phyloP scores from a whole-genome alignment of 164 flowering plant genomes.

The Umbilicus rupestris region DNA sequence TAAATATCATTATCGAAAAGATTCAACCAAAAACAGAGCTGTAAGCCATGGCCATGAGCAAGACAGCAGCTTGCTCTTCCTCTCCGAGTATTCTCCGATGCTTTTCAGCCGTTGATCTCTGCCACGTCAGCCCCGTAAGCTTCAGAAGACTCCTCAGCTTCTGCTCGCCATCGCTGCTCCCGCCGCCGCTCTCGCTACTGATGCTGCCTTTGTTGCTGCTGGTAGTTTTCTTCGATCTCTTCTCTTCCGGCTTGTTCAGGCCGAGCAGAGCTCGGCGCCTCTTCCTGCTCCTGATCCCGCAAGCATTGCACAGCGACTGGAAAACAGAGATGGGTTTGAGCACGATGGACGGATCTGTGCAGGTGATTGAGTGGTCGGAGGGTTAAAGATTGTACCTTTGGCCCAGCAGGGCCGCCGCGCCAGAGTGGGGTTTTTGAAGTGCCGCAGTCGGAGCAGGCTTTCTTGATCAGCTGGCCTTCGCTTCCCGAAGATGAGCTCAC shows the following conservation, averaged over 20 bases:
- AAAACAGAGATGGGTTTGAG: not conserved
- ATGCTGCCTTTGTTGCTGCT: conserved; percentile 10
- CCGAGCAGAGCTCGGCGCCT: conserved; percentile 50
- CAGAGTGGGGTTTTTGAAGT: conserved; percentile 72
- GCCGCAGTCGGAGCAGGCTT: conserved; percentile 59
- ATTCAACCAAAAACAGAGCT: conserved; percentile 41
- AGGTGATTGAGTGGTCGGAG: not conserved
- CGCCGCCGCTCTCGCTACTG: not conserved
- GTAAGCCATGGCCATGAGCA: conserved; percentile 64
- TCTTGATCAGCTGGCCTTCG: conserved; percentile 25
- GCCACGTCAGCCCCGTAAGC: conserved; percentile 25
- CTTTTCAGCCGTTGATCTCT: conserved; percentile 33
- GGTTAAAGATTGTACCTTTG: conserved; percentile 53
- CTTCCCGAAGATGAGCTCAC: conserved; percentile 12
- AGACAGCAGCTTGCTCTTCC: conserved; percentile 68
- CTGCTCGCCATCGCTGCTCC: conserved; percentile 26
- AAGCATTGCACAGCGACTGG: conserved; percentile 85
- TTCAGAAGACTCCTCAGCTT: conserved; percentile 27
- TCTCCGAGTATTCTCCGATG: conserved; percentile 41
- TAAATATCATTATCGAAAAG: too few relatives aligned
- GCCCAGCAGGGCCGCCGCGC: conserved; percentile 81
- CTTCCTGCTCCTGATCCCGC: conserved; percentile 87
- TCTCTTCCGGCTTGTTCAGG: conserved; percentile 32
- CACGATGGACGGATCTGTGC: not conserved
- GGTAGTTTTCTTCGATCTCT: conserved; percentile 23